Conservation (phyloP, 2,329 filamentous ascomycete species). For the Trichophyton simii region DNA sequence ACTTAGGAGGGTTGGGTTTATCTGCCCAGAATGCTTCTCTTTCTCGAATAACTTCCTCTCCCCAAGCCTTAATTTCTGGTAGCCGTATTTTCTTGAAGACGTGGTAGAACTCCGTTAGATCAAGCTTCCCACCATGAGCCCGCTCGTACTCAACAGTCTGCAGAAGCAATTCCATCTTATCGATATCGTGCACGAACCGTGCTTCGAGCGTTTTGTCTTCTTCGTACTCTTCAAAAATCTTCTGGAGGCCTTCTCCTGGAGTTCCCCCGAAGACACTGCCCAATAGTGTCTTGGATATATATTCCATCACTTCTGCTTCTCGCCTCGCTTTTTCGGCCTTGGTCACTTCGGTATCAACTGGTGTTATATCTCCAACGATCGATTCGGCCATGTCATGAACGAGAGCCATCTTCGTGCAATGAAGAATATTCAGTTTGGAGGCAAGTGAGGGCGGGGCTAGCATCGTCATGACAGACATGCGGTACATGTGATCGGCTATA, state of each 20-base stretch:
- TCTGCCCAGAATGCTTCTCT: conserved; percentile 58
- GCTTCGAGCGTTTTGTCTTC: conserved; percentile 72
- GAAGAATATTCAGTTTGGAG: conserved; percentile 58
- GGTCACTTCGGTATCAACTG: conserved; percentile 61
- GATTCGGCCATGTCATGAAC: conserved; percentile 96
- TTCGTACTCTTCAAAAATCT: conserved; percentile 92
- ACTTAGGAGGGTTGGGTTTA: conserved; percentile 21
- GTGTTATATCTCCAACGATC: conserved; percentile 92
- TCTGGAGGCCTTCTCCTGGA: conserved; percentile 58
- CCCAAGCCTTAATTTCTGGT: conserved; percentile 71
- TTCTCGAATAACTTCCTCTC: conserved; percentile 61
- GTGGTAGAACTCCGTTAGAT: conserved; percentile 76
- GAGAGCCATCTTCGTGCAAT: conserved; percentile 90
- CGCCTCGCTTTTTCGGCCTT: conserved; percentile 83
- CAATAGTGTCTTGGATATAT: conserved; percentile 60
- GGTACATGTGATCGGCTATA: conserved; percentile 98
- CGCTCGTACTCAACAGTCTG: conserved; percentile 98
- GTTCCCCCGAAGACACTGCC: conserved; percentile 60
- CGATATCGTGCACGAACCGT: conserved; percentile 86
- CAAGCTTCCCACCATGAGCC: conserved; percentile 48
- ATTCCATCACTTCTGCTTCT: conserved; percentile 85
- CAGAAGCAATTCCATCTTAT: conserved; percentile 88
- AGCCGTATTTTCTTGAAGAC: conserved; percentile 62
- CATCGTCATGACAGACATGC: conserved; percentile 95
- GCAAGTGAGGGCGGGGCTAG: conserved; percentile 67